Evolutionary conservation across 192 early-diverging fungal genomes (phyloP).

Genomic region (Haplosporangium gracile): DNA sequence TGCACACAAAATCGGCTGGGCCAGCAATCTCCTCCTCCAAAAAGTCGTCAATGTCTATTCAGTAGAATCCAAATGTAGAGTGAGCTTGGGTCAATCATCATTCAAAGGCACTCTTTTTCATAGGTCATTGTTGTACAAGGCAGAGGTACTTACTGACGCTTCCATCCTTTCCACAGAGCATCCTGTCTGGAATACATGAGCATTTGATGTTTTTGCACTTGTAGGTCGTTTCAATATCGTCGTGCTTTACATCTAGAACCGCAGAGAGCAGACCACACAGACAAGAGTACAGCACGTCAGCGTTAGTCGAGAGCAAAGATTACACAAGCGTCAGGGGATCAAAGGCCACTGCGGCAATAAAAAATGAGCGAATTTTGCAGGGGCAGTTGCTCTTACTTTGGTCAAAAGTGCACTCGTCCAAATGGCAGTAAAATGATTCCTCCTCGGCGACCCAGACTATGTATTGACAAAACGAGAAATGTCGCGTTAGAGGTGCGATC

Average conservation of each 20-base stretch:
- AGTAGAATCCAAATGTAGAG: background rate
- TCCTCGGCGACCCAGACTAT: conserved; percentile 86
- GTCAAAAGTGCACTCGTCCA: conserved; percentile 79
- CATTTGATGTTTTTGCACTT: conserved; percentile 84
- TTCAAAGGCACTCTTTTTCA: background rate
- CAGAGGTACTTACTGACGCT: conserved; percentile 69
- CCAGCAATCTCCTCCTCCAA: conserved; percentile 83
- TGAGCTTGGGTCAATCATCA: background rate
- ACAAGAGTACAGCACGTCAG: background rate
- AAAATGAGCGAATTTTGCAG: conserved; percentile 5
- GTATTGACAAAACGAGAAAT: background rate
- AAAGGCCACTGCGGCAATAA: background rate
- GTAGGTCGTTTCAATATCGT: conserved; percentile 72
- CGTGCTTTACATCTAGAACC: conserved; percentile 58
- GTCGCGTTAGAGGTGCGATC: background rate
- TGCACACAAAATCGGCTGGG: conserved; percentile 80
- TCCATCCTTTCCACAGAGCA: conserved; percentile 88
- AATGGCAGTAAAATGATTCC: conserved; percentile 93
- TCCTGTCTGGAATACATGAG: conserved; percentile 80
- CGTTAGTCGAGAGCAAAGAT: background rate
- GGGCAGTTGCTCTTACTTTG: conserved; percentile 58
- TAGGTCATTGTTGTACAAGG: background rate
- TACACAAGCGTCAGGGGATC: background rate
- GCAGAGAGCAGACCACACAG: background rate
- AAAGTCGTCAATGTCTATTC: conserved; percentile 81